These are phyloP conservation scores for Fusarium longipes DNA, from an alignment of 2,329 filamentous ascomycete genomes.

Conservation along the genomic window DNA sequence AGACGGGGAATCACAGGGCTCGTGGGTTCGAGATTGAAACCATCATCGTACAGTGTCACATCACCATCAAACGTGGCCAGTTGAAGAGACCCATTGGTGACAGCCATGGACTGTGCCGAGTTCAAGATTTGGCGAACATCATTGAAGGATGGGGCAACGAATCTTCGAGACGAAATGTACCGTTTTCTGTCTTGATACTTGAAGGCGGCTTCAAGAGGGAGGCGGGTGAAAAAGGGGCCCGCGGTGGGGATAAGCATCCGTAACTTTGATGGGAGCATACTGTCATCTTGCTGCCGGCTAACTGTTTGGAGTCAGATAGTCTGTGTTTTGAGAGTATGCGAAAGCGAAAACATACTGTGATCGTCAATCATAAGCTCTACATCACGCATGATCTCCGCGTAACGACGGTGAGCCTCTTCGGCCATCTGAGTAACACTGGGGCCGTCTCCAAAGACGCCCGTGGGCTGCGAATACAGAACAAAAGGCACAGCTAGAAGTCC, in stretches of 20 bases:
- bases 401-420: conserved; percentile 83
- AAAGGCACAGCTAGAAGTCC: conserved; percentile 93
- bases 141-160: conserved; percentile 97
- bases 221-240: conserved; percentile 91
- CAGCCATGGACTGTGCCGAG: conserved; percentile 91
- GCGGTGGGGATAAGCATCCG: conserved; percentile 91
- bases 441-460: conserved; percentile 81
- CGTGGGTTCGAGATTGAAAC: conserved; percentile 77
- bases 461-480: conserved; percentile 94
- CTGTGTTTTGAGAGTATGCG: background rate
- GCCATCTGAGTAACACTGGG: conserved; percentile 77
- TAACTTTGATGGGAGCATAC: conserved; percentile 83
- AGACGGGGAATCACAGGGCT: conserved; percentile 81
- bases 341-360: conserved; percentile 71
- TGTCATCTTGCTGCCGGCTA: conserved; percentile 73
- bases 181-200: conserved; percentile 87
- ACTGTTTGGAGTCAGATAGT: conserved; percentile 61
- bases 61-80: conserved; percentile 98
- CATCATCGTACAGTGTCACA: conserved; percentile 94
- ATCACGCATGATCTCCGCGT: conserved; percentile 94
- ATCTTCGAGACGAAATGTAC: conserved; percentile 89
- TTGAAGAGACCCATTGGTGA: conserved; percentile 81
- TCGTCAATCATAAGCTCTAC: conserved; percentile 92
- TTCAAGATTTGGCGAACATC: conserved; percentile 94
- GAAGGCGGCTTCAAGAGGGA: conserved; percentile 90